Evolutionary conservation across 805 yeast genomes (phyloP).

Genomic region (Danielozyma ontarioensis): DNA sequence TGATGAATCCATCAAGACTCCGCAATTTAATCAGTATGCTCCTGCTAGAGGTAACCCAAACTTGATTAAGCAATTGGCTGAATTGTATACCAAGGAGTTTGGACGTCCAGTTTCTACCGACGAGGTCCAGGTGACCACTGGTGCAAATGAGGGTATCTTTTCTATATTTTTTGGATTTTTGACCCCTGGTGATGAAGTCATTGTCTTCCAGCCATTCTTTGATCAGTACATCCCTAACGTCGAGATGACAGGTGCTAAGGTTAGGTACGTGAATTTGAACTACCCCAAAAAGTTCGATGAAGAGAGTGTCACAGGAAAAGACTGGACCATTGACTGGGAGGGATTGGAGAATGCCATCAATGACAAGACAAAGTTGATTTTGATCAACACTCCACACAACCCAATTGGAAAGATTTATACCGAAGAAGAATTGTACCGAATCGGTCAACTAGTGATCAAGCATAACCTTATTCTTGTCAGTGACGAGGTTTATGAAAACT

Average conservation of each 20-base stretch:
- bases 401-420: conserved; percentile 91
- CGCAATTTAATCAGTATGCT: conserved; percentile 87
- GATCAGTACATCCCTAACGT: conserved; percentile 95
- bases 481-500: conserved; percentile 94
- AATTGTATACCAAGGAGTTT: conserved; percentile 65
- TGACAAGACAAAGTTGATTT: conserved; percentile 75
- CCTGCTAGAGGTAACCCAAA: conserved; percentile 84
- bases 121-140: conserved; percentile 82
- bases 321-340: conserved; percentile 82
- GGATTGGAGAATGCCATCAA: conserved; percentile 70
- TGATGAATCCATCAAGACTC: conserved; percentile 61
- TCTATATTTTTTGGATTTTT: conserved; percentile 80
- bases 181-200: conserved; percentile 87
- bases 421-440: conserved; percentile 61
- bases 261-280: conserved; percentile 78
- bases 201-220: conserved; percentile 94
- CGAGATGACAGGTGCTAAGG: conserved; percentile 89
- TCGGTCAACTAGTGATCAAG: conserved; percentile 81
- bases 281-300: conserved; percentile 71
- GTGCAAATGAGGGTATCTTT: conserved; percentile 95
- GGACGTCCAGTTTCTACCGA: conserved; percentile 50
- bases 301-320: conserved; percentile 68
- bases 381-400: conserved; percentile 91
- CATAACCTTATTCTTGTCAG: conserved; percentile 78
- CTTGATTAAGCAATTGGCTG: conserved; percentile 63